phyloP scores from a whole-genome alignment of 192 early-diverging fungal genomes.

The Allomyces javanicus region DNA sequence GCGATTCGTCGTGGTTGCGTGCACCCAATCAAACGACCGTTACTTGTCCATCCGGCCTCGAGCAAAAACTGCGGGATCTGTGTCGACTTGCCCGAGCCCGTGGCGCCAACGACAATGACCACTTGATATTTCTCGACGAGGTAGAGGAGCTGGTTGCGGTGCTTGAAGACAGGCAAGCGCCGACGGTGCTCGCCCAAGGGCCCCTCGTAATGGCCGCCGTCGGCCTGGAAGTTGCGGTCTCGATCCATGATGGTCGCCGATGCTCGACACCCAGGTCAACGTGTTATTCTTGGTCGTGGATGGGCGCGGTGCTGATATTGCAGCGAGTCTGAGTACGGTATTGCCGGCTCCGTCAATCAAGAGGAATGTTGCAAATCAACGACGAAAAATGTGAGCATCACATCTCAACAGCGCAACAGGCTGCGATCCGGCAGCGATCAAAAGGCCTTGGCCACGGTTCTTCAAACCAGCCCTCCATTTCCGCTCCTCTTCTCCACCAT shows the following conservation, averaged over 20 bases:
- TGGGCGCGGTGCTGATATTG: too few relatives aligned
- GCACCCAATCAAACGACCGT: slow-evolving; percentile 43
- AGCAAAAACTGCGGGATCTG: slow-evolving; percentile 52
- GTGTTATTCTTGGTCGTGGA: background rate
- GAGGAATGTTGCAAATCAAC: too few relatives aligned
- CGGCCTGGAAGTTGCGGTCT: slow-evolving; percentile 6
- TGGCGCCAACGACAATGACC: slow-evolving; percentile 53
- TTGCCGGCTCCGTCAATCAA: too few relatives aligned
- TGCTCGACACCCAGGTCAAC: too few relatives aligned
- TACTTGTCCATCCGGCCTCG: slow-evolving; percentile 49
- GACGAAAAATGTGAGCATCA: too few relatives aligned
- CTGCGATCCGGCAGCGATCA: too few relatives aligned
- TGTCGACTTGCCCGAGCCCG: slow-evolving; percentile 66
- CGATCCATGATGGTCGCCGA: background rate
- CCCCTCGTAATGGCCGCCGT: slow-evolving; percentile 9
- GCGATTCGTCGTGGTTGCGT: slow-evolving; percentile 55
- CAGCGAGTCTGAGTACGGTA: too few relatives aligned
- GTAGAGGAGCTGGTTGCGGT: slow-evolving; percentile 39
- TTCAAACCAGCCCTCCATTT: background rate
- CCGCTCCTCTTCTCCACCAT: background rate
- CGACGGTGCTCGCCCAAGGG: too few relatives aligned
- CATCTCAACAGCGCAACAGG: too few relatives aligned
- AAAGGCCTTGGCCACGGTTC: too few relatives aligned
- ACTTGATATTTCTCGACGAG: slow-evolving; percentile 44
- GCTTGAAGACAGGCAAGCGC: background rate